These are phyloP conservation scores for Pleurotus salmoneostramineus DNA, from an alignment of 768 basidiomycete species.

Conservation along the genomic window DNA sequence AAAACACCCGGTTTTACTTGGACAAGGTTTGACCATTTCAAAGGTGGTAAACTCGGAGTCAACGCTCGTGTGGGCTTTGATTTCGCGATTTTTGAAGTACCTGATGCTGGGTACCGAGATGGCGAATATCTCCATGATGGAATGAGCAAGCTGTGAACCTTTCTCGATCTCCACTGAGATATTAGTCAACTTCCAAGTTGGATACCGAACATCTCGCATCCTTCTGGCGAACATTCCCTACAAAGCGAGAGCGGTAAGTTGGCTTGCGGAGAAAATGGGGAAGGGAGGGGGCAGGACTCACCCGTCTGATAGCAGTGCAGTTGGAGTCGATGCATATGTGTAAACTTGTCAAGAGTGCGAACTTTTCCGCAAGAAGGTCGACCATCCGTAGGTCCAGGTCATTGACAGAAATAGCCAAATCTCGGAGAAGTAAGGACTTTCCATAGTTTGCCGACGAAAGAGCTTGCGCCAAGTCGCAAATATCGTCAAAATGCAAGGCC, in stretches of 20 bases:
- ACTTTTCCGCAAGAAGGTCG: constrained; percentile 1
- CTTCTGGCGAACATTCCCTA: not conserved
- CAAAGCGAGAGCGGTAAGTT: not conserved
- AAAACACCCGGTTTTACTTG: not conserved
- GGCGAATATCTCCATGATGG: constrained; percentile 7
- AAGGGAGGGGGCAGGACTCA: not conserved
- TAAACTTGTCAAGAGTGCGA: not conserved
- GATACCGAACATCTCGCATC: not conserved
- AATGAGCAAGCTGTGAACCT: not conserved
- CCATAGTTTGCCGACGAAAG: not conserved
- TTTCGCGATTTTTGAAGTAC: not conserved
- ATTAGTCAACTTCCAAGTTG: not conserved
- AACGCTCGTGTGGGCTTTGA: not conserved
- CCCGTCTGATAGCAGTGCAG: not conserved
- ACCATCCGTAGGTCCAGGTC: not conserved
- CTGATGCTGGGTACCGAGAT: constrained; percentile 2
- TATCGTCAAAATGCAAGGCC: not conserved
- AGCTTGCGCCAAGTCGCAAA: not conserved
- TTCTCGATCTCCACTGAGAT: constrained; percentile 3
- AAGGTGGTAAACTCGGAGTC: not conserved
- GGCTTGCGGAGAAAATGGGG: no score
- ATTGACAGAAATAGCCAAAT: not conserved
- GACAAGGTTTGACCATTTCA: not conserved
- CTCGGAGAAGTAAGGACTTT: not conserved
- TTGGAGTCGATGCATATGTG: not conserved